Percentiles rank a stretch among this genome's conserved stretches.
Conservation (phyloP, 164 flowering plant genomes). For the Vitis riparia region DNA sequence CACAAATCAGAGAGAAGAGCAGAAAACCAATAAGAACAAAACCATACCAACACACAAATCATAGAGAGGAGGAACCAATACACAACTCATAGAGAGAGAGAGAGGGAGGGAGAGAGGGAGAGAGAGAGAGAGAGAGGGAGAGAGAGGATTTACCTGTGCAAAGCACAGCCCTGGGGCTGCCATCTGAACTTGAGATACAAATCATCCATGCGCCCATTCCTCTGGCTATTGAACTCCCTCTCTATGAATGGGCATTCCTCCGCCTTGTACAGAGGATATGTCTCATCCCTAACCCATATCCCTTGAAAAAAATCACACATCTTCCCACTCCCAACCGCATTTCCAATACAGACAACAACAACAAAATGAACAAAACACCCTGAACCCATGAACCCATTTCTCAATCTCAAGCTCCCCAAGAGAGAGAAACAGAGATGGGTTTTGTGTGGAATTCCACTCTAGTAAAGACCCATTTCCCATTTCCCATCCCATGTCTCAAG, state of each 20-base stretch:
- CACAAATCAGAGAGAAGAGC: slow-evolving; percentile 22
- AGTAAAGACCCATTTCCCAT: too few relatives aligned
- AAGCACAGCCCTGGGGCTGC: slow-evolving; percentile 43
- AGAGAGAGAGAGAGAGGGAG: too few relatives aligned
- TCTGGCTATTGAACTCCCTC: slow-evolving; percentile 38
- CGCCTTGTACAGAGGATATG: too few relatives aligned
- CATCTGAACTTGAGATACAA: slow-evolving; percentile 43
- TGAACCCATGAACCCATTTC: slow-evolving; percentile 12
- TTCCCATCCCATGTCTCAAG: too few relatives aligned
- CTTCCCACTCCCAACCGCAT: slow-evolving; percentile 4
- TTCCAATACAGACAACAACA: slow-evolving; percentile 13
- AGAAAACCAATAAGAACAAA: background rate
- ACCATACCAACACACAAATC: background rate
- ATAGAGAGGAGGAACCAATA: too few relatives aligned
- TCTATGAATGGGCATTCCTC: slow-evolving; percentile 45
- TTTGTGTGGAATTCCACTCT: too few relatives aligned
- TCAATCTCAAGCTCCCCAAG: background rate
- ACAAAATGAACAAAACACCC: background rate
- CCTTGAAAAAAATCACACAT: slow-evolving; percentile 45
- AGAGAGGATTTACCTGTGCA: slow-evolving; percentile 29
- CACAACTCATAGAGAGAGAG: too few relatives aligned
- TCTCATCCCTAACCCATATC: slow-evolving; percentile 39
- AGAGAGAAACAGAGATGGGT: background rate
- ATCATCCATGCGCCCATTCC: slow-evolving; percentile 52
- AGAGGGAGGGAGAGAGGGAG: too few relatives aligned